Evolutionary conservation across 2,329 filamentous ascomycete species (phyloP).

Genomic region (Colletotrichum tabaci): DNA sequence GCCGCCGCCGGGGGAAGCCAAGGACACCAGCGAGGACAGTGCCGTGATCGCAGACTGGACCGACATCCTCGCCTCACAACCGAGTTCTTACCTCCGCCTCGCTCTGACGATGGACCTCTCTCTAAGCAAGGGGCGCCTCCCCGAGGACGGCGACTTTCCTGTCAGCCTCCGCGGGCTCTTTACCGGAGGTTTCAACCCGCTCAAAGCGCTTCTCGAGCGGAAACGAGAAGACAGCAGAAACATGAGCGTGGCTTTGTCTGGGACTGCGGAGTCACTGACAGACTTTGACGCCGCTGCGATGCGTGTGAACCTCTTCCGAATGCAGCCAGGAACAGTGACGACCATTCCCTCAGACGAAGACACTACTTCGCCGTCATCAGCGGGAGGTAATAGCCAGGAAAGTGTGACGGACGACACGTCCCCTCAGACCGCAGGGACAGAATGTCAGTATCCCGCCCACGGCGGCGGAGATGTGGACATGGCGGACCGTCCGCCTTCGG

Average conservation of each 20-base stretch:
- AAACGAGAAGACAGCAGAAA: constrained; percentile 41
- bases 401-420: constrained; percentile 35
- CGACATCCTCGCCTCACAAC: constrained; percentile 58
- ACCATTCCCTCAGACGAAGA: constrained; percentile 45
- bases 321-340: constrained; percentile 34
- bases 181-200: constrained; percentile 54
- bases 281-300: constrained; percentile 37
- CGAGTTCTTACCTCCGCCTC: constrained; percentile 58
- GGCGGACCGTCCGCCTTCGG: constrained; percentile 45
- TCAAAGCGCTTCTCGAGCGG: constrained; percentile 51
- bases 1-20: constrained; percentile 30
- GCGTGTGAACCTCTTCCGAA: constrained; percentile 34
- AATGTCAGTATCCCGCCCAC: constrained; percentile 6
- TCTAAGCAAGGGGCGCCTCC: constrained; percentile 58
- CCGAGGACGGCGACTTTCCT: constrained; percentile 58
- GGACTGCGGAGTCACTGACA: constrained; percentile 4
- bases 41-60: constrained; percentile 57
- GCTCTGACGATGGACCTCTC: constrained; percentile 61
- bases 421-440: constrained; percentile 9
- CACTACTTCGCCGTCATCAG: constrained; percentile 38
- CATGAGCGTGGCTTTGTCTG: neutral
- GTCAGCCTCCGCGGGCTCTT: constrained; percentile 56
- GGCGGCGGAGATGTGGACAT: constrained; percentile 32
- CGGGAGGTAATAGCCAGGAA: constrained; percentile 22
- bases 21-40: constrained; percentile 36